Evolutionary conservation across 78 protist genomes (phyloP), one percentile per base, ranked within the genome.

Genomic region (Cavenderia fasciculata): DNA sequence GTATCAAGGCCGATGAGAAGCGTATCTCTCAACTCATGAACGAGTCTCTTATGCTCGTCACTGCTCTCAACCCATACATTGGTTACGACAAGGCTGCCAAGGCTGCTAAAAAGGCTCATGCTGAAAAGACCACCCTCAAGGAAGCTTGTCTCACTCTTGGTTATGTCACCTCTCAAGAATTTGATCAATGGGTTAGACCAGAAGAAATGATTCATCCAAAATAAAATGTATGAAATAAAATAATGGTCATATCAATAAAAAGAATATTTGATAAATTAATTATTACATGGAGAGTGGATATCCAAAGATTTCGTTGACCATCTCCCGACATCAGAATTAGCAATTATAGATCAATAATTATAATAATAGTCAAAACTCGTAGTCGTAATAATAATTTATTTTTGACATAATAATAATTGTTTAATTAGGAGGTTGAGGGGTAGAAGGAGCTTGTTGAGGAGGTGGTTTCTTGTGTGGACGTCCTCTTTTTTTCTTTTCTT

Each of bases 1-100:
- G 98, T n/a, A 77, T 97, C 44, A 59, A 72, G 36, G 93, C 98
- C 27, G 96, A 98, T 94, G 34, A 46, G 47, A 68, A 61, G 66
- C 59, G 84, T 76, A 94, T 97, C 86, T 57, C 41, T 38, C 43
- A 33, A 44, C 18, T 86, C 43, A 36, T 96, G 52, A n/a, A 75
- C 66, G 59, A 94, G 65, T 89, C 96, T 0, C 93, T 98, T 66
- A 98, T 98, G 99, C 94, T 97, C 49, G 99, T 98, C 65, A 98
- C 99, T 4, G 97, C 98, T 0, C 95, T 98, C 77, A 97, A 96
- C 91, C 96, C 95, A 31, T 92, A 97, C 96, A 98, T 98, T 59
- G 99, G 99, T 51, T 98, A 98, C 77, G 99, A 98, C 90, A 96
- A 82, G 43, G 85, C 94, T 31, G 98, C 99, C 10, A 87, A 96